A percentile compares a stretch with the other conserved stretches of the same genome.
Conservation (phyloP, 768 basidiomycete genomes). For the Gloeophyllum trabeum region DNA sequence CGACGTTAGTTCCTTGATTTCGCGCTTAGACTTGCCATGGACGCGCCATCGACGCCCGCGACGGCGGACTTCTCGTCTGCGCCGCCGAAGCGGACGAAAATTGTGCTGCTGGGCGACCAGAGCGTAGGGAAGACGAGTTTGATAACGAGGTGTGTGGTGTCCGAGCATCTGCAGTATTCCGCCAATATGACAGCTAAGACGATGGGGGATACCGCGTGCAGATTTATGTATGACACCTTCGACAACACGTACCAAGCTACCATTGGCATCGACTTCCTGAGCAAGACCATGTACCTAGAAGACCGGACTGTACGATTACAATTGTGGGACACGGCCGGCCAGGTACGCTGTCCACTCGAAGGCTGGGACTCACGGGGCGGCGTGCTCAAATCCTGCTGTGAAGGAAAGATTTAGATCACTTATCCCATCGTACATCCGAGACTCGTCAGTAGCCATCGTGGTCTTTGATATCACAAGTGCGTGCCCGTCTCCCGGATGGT, state of each 20-base stretch:
- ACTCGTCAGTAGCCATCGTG: slow-evolving; percentile 97
- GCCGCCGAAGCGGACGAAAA: slow-evolving; percentile 91
- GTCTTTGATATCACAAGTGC: slow-evolving; percentile 98
- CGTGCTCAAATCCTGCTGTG: slow-evolving; percentile 3
- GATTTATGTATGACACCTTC: slow-evolving; percentile 99
- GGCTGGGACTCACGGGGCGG: neutral
- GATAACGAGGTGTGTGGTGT: slow-evolving; percentile 69
- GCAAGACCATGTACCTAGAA: slow-evolving; percentile 99
- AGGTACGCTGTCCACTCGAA: slow-evolving; percentile 33
- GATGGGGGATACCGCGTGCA: slow-evolving; percentile 17
- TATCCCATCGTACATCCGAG: slow-evolving; percentile 97
- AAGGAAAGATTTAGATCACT: slow-evolving; percentile 96
- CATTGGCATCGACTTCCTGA: slow-evolving; percentile 97
- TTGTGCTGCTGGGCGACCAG: slow-evolving; percentile 93
- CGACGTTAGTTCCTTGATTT: too few species aligned
- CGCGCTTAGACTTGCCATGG: neutral
- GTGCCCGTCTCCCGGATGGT: slow-evolving; percentile 16
- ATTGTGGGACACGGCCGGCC: slow-evolving; percentile 97
- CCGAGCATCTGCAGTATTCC: slow-evolving; percentile 1
- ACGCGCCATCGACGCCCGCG: slow-evolving; percentile 35
- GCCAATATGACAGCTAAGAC: neutral
- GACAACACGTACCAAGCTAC: slow-evolving; percentile 99
- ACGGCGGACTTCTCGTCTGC: slow-evolving; percentile 80
- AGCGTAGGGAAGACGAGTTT: slow-evolving; percentile 98
- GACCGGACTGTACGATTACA: slow-evolving; percentile 96